A percentile compares a stretch with the other conserved stretches of the same genome.
Conservation (phyloP, 805 yeast genomes). For the Candida maesae region DNA sequence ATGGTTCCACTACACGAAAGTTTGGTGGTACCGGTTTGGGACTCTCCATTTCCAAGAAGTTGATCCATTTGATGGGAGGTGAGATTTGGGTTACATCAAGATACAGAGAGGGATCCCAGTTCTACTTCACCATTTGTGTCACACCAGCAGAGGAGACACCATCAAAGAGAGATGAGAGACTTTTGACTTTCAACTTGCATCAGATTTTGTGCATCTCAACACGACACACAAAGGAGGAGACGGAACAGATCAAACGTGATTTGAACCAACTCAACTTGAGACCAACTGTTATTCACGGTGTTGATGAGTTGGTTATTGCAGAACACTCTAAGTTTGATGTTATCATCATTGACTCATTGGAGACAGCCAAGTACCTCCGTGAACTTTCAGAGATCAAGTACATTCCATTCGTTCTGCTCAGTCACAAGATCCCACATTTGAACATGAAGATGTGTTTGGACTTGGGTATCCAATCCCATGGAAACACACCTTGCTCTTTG, state of each 20-base stretch:
- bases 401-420: conserved; percentile 76
- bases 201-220: conserved; percentile 68
- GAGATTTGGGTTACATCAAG: conserved; percentile 86
- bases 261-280: conserved; percentile 54
- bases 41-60: conserved; percentile 78
- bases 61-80: conserved; percentile 90
- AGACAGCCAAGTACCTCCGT: conserved; percentile 67
- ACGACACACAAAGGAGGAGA: conserved; percentile 49
- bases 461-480: conserved; percentile 82
- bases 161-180: conserved; percentile 59
- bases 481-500: conserved; percentile 82
- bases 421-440: conserved; percentile 70
- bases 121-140: conserved; percentile 78
- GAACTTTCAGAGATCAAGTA: conserved; percentile 74
- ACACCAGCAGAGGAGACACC: conserved; percentile 61
- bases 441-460: conserved; percentile 81
- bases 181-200: conserved; percentile 70
- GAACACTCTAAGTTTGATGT: conserved; percentile 64
- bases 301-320: conserved; percentile 52
- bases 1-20: conserved; percentile 88
- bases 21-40: conserved; percentile 95
- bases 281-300: conserved; percentile 55
- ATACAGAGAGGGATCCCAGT: conserved; percentile 78
- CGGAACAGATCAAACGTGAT: conserved; percentile 46
- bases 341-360: conserved; percentile 76